Evolutionary conservation across 345 rosid genomes (phyloP).

Genomic region (Eucalyptus microcorys): DNA sequence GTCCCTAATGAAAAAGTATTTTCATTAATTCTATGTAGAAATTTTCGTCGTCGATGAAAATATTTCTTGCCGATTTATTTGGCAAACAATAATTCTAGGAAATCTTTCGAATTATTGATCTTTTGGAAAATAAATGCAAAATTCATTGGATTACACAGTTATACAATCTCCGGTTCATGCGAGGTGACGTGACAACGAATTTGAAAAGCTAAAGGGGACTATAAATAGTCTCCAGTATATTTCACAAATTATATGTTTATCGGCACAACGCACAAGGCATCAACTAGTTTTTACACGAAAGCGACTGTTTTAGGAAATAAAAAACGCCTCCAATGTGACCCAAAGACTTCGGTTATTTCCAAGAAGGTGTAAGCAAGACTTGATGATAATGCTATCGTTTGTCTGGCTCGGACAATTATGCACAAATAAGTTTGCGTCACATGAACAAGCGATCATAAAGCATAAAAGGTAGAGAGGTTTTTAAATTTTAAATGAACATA

Average conservation of each 20-base stretch:
- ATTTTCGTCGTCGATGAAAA: fast-evolving
- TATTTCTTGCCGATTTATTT: too few relatives aligned
- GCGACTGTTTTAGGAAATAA: background rate
- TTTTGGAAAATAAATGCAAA: background rate
- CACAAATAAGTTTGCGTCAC: background rate
- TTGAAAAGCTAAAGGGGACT: background rate
- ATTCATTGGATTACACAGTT: background rate
- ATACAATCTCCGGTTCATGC: background rate
- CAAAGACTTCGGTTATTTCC: background rate
- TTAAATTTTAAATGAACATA: too few relatives aligned
- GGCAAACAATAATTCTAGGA: background rate
- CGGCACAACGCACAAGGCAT: background rate
- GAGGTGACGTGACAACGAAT: background rate
- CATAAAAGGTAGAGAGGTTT: fast-evolving
- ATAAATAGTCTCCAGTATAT: background rate
- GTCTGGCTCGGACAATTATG: background rate
- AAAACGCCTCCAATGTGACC: background rate
- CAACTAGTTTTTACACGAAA: background rate
- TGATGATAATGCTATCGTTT: background rate
- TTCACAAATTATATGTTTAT: background rate
- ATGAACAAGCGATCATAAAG: background rate
- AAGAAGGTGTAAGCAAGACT: background rate
- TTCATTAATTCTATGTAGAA: background rate
- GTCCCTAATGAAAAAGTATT: fast-evolving
- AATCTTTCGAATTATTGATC: background rate